Percentiles rank a stretch among this genome's conserved stretches.
These are phyloP conservation scores for Extremus antarcticus DNA, from an alignment of 495 filamentous ascomycete species.

Conservation along the genomic window DNA sequence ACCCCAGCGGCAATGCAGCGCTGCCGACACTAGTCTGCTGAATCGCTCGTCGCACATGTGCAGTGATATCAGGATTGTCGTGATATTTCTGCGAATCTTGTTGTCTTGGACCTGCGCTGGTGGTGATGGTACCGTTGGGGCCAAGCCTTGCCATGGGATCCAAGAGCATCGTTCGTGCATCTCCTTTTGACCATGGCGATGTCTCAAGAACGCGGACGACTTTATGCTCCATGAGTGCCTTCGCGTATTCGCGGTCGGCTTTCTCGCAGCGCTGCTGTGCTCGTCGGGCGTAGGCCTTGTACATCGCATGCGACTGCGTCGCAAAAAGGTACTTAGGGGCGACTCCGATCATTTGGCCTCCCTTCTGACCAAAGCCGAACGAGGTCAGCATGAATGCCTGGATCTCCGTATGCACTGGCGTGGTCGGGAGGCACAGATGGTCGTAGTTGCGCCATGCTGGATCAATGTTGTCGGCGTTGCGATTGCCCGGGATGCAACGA, in stretches of 20 bases:
- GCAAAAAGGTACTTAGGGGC: conserved; percentile 19
- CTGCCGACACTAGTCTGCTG: too few species aligned
- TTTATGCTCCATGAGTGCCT: conserved; percentile 84
- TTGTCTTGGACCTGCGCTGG: too few species aligned
- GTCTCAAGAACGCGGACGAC: too few species aligned
- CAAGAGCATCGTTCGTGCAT: too few species aligned
- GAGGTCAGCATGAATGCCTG: conserved; percentile 23
- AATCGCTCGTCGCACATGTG: too few species aligned
- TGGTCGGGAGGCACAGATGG: conserved; percentile 10
- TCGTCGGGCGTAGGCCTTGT: background rate
- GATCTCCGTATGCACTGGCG: conserved; percentile 6
- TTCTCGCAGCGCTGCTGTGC: background rate
- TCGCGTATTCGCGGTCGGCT: conserved; percentile 71
- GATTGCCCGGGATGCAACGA: conserved; percentile 22
- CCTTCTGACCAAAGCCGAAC: conserved; percentile 27
- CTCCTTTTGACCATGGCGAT: too few species aligned
- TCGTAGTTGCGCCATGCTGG: conserved; percentile 8
- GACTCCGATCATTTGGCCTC: conserved; percentile 18
- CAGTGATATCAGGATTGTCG: too few species aligned
- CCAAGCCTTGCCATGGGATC: too few species aligned
- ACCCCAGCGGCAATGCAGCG: too few species aligned
- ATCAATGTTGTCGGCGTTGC: conserved; percentile 24
- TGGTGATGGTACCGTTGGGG: too few species aligned
- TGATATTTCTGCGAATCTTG: too few species aligned
- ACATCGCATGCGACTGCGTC: conserved; percentile 2